phyloP scores from a whole-genome alignment of 2,329 filamentous ascomycete species.

The Canariomyces notabilis region DNA sequence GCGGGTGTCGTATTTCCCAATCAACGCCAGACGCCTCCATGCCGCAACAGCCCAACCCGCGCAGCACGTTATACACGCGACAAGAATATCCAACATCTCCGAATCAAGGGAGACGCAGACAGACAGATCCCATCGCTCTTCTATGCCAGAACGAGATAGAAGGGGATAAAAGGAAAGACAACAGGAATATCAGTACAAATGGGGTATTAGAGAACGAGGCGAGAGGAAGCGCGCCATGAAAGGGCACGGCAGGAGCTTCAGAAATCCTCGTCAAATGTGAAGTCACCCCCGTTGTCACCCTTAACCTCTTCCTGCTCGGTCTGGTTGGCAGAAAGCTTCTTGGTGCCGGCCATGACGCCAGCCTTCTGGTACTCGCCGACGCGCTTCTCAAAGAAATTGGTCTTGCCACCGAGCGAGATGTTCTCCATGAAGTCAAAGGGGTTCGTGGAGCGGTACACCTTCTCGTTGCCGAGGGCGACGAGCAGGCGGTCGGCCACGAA shows the following conservation, averaged over 20 bases:
- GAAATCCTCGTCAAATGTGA: conserved; percentile 95
- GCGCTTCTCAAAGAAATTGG: conserved; percentile 99
- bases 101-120: conserved; percentile 4
- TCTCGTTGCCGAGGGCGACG: conserved; percentile 86
- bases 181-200: conserved; percentile 14
- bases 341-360: conserved; percentile 91
- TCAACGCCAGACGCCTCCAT: conserved; percentile 13
- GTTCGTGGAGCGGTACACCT: conserved; percentile 88
- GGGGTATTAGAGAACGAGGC: conserved; percentile 27
- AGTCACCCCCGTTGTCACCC: conserved; percentile 65
- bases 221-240: conserved; percentile 18
- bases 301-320: conserved; percentile 44
- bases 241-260: conserved; percentile 45
- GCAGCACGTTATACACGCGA: conserved; percentile 13
- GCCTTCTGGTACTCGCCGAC: conserved; percentile 99
- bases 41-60: conserved; percentile 7
- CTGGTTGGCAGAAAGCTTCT: conserved; percentile 52
- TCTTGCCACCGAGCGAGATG: conserved; percentile 97
- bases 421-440: conserved; percentile 99
- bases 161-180: conserved; percentile 9
- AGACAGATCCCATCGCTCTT: conserved; percentile 8
- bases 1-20: neutral
- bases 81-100: conserved; percentile 19
- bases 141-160: conserved; percentile 10
- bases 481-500: conserved; percentile 96